Evolutionary conservation across 768 basidiomycete genomes (phyloP).

Genomic region (Termitomyces titanicus): DNA sequence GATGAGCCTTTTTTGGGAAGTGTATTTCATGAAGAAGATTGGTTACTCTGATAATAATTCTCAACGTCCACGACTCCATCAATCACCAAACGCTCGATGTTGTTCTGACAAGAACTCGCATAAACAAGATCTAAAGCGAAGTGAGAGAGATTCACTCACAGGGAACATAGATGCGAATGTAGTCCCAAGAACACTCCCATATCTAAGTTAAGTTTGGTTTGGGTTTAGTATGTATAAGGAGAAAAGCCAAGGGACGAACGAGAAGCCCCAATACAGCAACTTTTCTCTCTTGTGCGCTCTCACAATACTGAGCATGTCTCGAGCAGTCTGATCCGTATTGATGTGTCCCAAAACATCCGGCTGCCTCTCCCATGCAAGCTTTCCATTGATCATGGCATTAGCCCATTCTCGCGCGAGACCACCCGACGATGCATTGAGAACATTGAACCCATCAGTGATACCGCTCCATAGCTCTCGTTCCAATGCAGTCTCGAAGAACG

Average conservation of each 20-base stretch:
- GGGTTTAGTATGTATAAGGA: background rate
- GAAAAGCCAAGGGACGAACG: conserved; percentile 14
- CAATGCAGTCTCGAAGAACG: conserved; percentile 31
- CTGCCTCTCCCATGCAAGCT: conserved; percentile 30
- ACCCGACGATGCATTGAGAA: conserved; percentile 22
- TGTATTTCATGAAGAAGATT: background rate
- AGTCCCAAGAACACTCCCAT: conserved; percentile 24
- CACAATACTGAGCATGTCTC: conserved; percentile 34
- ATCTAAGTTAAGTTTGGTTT: conserved; percentile 9
- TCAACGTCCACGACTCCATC: conserved; percentile 40
- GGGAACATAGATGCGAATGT: conserved; percentile 27
- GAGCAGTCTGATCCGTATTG: conserved; percentile 34
- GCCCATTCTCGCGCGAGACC: conserved; percentile 29
- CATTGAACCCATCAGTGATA: background rate
- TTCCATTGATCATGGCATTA: conserved; percentile 24
- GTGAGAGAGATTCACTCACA: conserved; percentile 6
- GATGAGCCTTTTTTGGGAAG: background rate
- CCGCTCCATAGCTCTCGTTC: conserved; percentile 28
- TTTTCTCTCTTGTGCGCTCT: conserved; percentile 29
- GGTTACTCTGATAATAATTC: conserved; percentile 36
- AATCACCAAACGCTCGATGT: conserved; percentile 33
- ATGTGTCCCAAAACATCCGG: conserved; percentile 24
- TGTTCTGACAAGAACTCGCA: conserved; percentile 22
- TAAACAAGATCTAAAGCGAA: background rate
- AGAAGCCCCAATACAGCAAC: conserved; percentile 29